Conservation (phyloP, 495 filamentous ascomycete genomes). For the Poronia punctata region DNA sequence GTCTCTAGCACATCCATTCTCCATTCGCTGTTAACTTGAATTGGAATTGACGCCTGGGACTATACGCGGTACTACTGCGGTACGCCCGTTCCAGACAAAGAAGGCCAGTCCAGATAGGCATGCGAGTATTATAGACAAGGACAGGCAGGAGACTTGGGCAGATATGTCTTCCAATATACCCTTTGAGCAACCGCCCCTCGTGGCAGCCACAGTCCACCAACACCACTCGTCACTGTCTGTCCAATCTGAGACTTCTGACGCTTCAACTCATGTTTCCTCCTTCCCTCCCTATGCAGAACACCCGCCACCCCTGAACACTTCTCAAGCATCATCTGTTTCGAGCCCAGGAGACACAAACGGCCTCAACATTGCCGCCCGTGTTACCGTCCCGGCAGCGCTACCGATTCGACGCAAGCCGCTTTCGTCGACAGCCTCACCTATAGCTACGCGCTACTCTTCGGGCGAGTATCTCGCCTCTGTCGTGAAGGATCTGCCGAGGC, state of each 20-base stretch:
- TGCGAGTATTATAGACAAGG: too few species aligned
- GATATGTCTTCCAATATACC: not conserved
- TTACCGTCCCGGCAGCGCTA: conserved; percentile 8
- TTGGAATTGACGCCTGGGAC: not conserved
- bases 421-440: conserved; percentile 43
- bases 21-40: not conserved
- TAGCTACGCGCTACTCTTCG: conserved; percentile 44
- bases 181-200: conserved; percentile 5
- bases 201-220: conserved; percentile 1
- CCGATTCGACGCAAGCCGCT: conserved; percentile 49
- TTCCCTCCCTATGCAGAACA: conserved; percentile 18
- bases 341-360: conserved; percentile 20
- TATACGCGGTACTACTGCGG: not conserved
- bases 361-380: conserved; percentile 17
- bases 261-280: conserved; percentile 22
- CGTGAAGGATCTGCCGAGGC: conserved; percentile 29
- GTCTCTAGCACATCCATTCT: conserved; percentile 1
- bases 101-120: too few species aligned
- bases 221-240: conserved; percentile 20
- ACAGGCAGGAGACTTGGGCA: too few species aligned
- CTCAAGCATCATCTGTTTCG: conserved; percentile 13
- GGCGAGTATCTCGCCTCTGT: conserved; percentile 30
- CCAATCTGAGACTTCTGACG: conserved; percentile 26
- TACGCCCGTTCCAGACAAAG: too few species aligned
- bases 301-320: conserved; percentile 13